These are phyloP conservation scores for Erigeron canadensis DNA, from an alignment of 129 eudicot genomes.

Conservation along the genomic window DNA sequence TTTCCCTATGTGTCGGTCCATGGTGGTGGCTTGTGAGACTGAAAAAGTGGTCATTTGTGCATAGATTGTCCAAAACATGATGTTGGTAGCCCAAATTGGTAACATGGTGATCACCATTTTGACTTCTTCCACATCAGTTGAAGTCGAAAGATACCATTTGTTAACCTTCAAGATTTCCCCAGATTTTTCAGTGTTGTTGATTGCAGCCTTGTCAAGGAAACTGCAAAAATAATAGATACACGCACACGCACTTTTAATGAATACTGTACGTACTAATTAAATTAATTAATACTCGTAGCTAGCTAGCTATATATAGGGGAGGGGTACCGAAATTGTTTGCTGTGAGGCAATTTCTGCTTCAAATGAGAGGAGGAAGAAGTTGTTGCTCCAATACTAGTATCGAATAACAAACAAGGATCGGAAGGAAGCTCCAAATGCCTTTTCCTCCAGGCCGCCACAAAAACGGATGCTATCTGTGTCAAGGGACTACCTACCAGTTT, in stretches of 20 bases:
- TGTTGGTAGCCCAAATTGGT: conserved; percentile 83
- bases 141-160: conserved; percentile 71
- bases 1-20: conserved; percentile 72
- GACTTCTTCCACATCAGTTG: conserved; percentile 84
- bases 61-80: conserved; percentile 78
- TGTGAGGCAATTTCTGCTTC: conserved; percentile 79
- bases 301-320: no score
- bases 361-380: conserved; percentile 26
- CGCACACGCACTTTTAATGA: no score
- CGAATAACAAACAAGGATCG: conserved; percentile 54
- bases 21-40: conserved; percentile 69
- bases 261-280: no score
- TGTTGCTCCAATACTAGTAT: conserved; percentile 48
- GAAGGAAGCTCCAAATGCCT: conserved; percentile 63
- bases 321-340: conserved; percentile 81
- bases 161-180: conserved; percentile 20
- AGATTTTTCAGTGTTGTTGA: conserved; percentile 38
- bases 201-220: conserved; percentile 88
- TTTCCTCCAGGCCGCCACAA: conserved; percentile 78
- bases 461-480: conserved; percentile 84
- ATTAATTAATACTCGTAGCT: no score
- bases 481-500: conserved; percentile 88
- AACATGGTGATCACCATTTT: conserved; percentile 69
- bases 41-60: conserved; percentile 94
- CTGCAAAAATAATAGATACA: no score